phyloP scores from a whole-genome alignment of 805 yeast species.

The Scheffersomyces stipitis region DNA sequence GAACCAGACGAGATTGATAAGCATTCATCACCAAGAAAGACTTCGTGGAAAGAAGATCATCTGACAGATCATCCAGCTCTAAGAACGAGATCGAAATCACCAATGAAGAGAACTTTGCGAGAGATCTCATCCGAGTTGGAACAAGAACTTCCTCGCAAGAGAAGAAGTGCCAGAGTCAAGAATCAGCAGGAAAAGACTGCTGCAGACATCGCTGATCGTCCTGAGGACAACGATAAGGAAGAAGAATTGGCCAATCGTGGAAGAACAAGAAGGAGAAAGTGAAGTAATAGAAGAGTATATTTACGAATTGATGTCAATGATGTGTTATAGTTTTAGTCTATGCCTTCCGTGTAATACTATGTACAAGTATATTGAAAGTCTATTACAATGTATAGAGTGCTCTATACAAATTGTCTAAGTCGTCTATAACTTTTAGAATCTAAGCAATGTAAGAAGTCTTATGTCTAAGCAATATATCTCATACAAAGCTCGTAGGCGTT shows the following conservation, averaged over 20 bases:
- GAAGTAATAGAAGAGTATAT: background rate
- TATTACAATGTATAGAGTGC: too few species aligned
- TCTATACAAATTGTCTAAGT: too few species aligned
- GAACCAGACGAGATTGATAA: background rate
- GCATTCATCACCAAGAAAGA: conserved; percentile 4
- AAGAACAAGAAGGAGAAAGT: conserved; percentile 6
- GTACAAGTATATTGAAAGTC: conserved; percentile 1
- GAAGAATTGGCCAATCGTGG: conserved; percentile 1
- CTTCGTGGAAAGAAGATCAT: conserved; percentile 5
- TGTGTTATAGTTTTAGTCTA: background rate
- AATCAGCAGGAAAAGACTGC: conserved; percentile 2
- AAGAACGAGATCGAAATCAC: conserved; percentile 37
- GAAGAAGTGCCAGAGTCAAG: conserved; percentile 6
- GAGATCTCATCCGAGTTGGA: conserved; percentile 15
- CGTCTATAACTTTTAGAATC: too few species aligned
- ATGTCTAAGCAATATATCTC: conserved; percentile 46
- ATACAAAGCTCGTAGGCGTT: conserved; percentile 67
- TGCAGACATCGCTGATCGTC: background rate
- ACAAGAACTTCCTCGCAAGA: conserved; percentile 3
- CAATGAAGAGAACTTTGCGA: conserved; percentile 25
- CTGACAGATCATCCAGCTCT: conserved; percentile 25
- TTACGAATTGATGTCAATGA: background rate
- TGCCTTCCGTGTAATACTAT: background rate
- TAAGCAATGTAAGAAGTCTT: too few species aligned
- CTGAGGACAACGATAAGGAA: background rate